phyloP scores from a whole-genome alignment of 2,329 filamentous ascomycete species.

The Calycina marina region DNA sequence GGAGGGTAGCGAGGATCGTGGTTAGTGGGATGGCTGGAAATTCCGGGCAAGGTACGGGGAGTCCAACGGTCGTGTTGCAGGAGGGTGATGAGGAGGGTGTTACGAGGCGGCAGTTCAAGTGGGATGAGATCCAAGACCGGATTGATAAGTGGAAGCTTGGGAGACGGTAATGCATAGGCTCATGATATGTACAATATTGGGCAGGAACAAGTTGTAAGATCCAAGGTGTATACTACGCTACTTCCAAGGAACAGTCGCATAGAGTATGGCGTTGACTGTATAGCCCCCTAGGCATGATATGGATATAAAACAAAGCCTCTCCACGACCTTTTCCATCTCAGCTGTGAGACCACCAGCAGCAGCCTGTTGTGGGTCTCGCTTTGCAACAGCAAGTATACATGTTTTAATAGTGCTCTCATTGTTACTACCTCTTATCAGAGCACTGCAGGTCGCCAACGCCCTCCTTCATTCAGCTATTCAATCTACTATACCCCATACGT shows the following conservation, averaged over 20 bases:
- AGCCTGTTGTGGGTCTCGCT: too few species aligned
- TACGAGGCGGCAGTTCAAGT: conserved; percentile 53
- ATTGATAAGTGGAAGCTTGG: conserved; percentile 78
- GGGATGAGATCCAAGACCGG: conserved; percentile 80
- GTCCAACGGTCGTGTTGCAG: conserved; percentile 88
- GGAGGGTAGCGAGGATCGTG: conserved; percentile 65
- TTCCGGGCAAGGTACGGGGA: conserved; percentile 62
- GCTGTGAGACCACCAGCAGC: too few species aligned
- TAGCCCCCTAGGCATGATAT: background rate
- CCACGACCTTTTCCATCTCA: too few species aligned
- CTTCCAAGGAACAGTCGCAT: background rate
- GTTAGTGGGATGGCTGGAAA: conserved; percentile 68
- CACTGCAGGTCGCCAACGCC: too few species aligned
- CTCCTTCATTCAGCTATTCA: too few species aligned
- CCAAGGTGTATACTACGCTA: background rate
- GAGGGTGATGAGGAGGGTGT: conserved; percentile 62
- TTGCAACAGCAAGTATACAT: too few species aligned
- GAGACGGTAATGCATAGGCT: conserved; percentile 28
- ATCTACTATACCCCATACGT: too few species aligned
- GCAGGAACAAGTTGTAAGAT: background rate
- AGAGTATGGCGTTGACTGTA: background rate
- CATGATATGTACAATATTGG: background rate
- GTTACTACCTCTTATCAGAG: too few species aligned
- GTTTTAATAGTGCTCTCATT: too few species aligned
- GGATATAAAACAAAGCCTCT: too few species aligned